Base-by-base conservation (phyloP, 2,329 filamentous ascomycete genomes). In the Seiridium cupressi region DNA sequence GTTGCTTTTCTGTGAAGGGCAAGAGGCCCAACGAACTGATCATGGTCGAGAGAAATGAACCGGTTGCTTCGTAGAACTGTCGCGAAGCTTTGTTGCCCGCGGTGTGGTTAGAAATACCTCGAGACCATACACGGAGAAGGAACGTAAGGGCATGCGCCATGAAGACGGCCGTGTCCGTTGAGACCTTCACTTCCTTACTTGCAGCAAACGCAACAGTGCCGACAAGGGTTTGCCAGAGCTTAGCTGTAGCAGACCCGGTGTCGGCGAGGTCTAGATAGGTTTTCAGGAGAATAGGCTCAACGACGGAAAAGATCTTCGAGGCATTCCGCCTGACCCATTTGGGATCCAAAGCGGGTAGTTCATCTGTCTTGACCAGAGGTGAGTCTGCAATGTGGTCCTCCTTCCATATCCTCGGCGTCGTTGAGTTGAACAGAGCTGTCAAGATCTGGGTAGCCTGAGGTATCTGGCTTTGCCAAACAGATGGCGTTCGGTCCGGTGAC, bases 101-200 rank as follows among this genome's bases (percentile, higher is more conserved):
- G 74, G 76, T 78, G n/a, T 74, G 78, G 51, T 77, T 76, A 6
- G 82, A 71, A 11, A 89, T 83, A 18, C 85, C 85, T 10, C 69
- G 72, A 18, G 79, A 79, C 92, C 93, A 96, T 2, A 93, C 73
- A 34, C 83, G 85, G 54, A 86, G 84, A 5, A 97, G 76, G 31
- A 93, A 75, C 47, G 86, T 86, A 55, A 94, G 82, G 31, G 93
- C 81, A 47, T 86, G 82, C 31, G 90, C 89, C 62, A 97, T 83
- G 61, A 93, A 94, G 62, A 87, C 84, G 69, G 91, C 90, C 1
- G 93, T 91, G 62, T 98, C 94, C 10, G 84, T 84, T 0, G 92
- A 93, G 5, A 93, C 88, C 68, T 94, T 96, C 66, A 99, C 89
- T 74, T 99, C 95, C 74, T 97, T 96, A 47, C 82, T 84, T 32